Conservation (phyloP, 331 rosid genomes). For the Spiraea crenata region DNA sequence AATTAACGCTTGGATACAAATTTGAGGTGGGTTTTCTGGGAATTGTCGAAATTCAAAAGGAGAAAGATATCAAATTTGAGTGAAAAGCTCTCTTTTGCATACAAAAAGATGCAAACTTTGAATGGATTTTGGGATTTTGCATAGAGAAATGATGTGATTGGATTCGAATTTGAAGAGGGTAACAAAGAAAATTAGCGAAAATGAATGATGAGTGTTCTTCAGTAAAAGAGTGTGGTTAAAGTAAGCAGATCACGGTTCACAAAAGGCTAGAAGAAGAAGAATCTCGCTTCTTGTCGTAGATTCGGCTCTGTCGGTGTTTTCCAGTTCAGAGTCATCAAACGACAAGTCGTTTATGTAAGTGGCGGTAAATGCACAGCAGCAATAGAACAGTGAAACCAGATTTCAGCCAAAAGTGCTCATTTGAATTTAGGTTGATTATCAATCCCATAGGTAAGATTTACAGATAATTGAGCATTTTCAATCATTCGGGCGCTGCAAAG, state of each 20-base stretch:
- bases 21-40: slow-evolving; percentile 5
- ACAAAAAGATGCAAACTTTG: background rate
- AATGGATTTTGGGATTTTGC: background rate
- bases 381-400: too few relatives aligned
- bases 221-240: background rate
- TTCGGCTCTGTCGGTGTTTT: background rate
- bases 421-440: too few relatives aligned
- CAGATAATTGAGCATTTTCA: too few relatives aligned
- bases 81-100: background rate
- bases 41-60: background rate
- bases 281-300: background rate
- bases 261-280: background rate
- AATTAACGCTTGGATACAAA: background rate
- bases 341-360: slow-evolving; percentile 1
- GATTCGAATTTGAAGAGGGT: background rate
- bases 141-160: background rate
- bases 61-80: background rate
- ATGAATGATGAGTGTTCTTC: background rate
- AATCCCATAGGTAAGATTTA: too few relatives aligned
- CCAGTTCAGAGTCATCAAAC: background rate
- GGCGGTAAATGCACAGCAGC: background rate
- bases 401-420: too few relatives aligned
- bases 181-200: background rate
- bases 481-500: background rate
- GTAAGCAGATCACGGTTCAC: background rate